Evolutionary conservation across 1,284 basidiomycete species (phyloP), one percentile per base, ranked within the genome.

Genomic region (Flammula alnicola): DNA sequence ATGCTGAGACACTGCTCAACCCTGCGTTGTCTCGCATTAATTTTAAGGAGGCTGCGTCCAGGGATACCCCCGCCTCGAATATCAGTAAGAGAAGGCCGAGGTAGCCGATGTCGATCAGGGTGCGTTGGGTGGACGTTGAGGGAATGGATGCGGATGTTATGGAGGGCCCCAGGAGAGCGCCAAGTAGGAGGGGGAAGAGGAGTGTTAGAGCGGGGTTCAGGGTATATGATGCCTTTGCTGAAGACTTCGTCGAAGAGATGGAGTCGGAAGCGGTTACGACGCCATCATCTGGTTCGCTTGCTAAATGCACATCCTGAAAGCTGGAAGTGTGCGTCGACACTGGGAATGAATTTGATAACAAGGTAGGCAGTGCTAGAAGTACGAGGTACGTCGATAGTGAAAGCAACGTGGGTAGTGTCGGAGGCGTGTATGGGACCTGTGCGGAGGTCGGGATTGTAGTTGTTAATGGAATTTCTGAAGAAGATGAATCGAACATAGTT

Each of bases 51-150:
- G 47, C 68, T 54, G 73, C 70, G 12, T 63, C 62, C 8, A 74
- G 44, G 4, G 47, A 41, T 17, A 49, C 47, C 17, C 72, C 72
- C 3, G 67, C 69, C 56, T 71, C 72, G 36, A 71, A 74, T 19
- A 73, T 66, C 42, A 72, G 59, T 16, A 73, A 60, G 27, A 70
- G 42, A 5, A 74, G 63, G 3, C 69, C 67, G 27, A 71, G 66
- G 48, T 72, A 72, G 3, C 70, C 70, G 4, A 73, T 43, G 14
- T 63, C 46, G 26, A 70, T 64, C 42, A 68, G 62, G 8, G 65
- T 60, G 23, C 52, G 49, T 46, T 67, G 64, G 10, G 64, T 47
- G 16, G 60, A 46, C 25, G 61, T 55, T 5, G 70, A 63, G 19
- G 72, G 56, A n/a, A 73, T 62, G 31, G 63, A 56, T 26, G 64